Conservation (phyloP, 371 early-diverging fungal genomes). For the Mortierella sp. region DNA sequence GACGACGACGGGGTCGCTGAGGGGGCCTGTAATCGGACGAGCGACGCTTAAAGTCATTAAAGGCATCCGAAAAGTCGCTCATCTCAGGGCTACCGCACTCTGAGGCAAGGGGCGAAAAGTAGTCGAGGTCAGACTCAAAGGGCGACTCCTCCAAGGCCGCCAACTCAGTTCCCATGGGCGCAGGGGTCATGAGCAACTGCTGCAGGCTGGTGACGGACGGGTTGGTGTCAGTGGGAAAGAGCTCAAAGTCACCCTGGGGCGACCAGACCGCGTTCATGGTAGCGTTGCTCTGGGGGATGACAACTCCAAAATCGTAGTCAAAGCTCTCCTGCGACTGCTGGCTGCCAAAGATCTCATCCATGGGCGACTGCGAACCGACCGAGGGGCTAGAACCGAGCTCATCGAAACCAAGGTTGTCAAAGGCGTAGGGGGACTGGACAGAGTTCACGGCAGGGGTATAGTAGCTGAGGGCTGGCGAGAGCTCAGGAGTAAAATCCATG, state of each 20-base stretch:
- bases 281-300: background rate
- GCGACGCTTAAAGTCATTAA: background rate
- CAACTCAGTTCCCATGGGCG: constrained; percentile 6
- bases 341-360: constrained; percentile 30
- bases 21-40: constrained; percentile 13
- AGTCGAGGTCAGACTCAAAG: constrained; percentile 29
- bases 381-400: constrained; percentile 42
- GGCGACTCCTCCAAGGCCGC: constrained; percentile 28
- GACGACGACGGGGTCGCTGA: constrained; percentile 43
- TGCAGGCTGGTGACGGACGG: constrained; percentile 21
- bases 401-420: constrained; percentile 31
- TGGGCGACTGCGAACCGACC: constrained; percentile 12
- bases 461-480: constrained; percentile 44
- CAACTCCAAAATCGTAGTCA: constrained; percentile 25
- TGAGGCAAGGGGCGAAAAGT: constrained; percentile 28
- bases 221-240: constrained; percentile 35
- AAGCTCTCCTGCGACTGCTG: constrained; percentile 33
- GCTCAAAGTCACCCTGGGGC: constrained; percentile 33
- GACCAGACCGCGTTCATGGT: background rate
- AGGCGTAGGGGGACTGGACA: constrained; percentile 20
- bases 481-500: constrained; percentile 32
- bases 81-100: constrained; percentile 27
- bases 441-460: constrained; percentile 33
- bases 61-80: constrained; percentile 12
- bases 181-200: constrained; percentile 38